Evolutionary conservation across 106 monocot genomes (phyloP), one percentile per base, ranked within the genome.

Genomic region (Triglochin maritima): DNA sequence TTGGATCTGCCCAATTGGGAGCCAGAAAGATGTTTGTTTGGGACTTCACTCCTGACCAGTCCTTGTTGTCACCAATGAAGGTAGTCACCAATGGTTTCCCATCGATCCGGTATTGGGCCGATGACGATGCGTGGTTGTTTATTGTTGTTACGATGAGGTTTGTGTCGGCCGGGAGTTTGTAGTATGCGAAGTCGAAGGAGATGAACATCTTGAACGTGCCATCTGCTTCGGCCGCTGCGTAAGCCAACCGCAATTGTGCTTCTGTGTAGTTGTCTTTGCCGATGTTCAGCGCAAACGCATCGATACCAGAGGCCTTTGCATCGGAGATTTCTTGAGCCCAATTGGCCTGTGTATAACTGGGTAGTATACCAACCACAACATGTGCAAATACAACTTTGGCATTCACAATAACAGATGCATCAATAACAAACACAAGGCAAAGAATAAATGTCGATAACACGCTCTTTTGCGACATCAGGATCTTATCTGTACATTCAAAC

Each of bases 111-210:
- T 29, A 29, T 29, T 29, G 29, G 29, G 29, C 29, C 29, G 29
- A 29, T 29, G 73, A 73, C 4, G 65, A 73, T 2, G 73, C 65
- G 11, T 58, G 57, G 47, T 16, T 65, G 47, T 65, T 64, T 6
- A 73, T 73, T 55, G 15, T 73, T 5, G 44, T 29, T 6, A 57
- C 65, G 16, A 73, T 73, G 47, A 65, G 56, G 42, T 56, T 6
- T 10, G 64, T 4, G 4, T 73, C 65, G 0, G 45, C 13, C 1
- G 64, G 64, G 46, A 65, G 73, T 1, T 51, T 55, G 51, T 57
- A 73, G 73, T 73, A 65, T 1, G 11, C 47, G 42, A 73, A 65
- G 65, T 73, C 73, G 56, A 73, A 73, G 15, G 73, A 73, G 15
- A 65, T 56, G 73, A 63, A 72, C 62, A 63, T 63, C 72, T 63